Base-by-base conservation (phyloP, 1,284 basidiomycete species). In the Moesziomyces parantarcticus region DNA sequence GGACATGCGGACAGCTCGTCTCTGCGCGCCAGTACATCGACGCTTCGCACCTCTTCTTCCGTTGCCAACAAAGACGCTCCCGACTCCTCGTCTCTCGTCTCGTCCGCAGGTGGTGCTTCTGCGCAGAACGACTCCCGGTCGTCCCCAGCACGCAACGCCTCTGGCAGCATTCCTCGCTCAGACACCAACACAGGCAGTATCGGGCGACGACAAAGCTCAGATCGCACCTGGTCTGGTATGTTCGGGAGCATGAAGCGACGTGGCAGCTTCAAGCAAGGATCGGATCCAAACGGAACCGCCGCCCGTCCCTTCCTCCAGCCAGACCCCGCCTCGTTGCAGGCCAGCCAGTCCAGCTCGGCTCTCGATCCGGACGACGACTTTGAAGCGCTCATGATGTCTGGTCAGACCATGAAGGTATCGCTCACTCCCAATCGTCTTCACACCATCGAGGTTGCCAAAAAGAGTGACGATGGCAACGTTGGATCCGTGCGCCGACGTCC, bases 381-480 rank as follows among this genome's bases (percentile, higher is more conserved):
- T 41, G 79, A 81, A 44, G 76, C 77, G 7, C 61, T 79, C 44
- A 71, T 81, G 63, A 53, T 76, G 45, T 76, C 75, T 11, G 64
- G 68, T 16, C 70, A 77, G 59, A 81, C 77, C 6, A 79, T 79
- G 79, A 79, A 94, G 84, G 91, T 98, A 77, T 96, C 93, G 49
- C 87, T 97, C 64, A 98, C 95, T 26, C 95, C 95, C 1, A 81
- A 81, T 56, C 67, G 77, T 3, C 72, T 81, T 10, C 76, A 77
- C 18, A 76, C 77, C 21, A 79, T 79, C 42, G 77, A 79, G 51
- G 76, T 77, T 5, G 60, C 61, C 42, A 65, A 68, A 16, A 66
- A 78, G 29, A 71, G 66, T 6, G 56, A 54, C 7, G 53, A 50
- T 23, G 41, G 32, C 45, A 60, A 67, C 40, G 46, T 60, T 11